phyloP scores from a whole-genome alignment of 148 eudicot genomes.

The Drosera capensis region DNA sequence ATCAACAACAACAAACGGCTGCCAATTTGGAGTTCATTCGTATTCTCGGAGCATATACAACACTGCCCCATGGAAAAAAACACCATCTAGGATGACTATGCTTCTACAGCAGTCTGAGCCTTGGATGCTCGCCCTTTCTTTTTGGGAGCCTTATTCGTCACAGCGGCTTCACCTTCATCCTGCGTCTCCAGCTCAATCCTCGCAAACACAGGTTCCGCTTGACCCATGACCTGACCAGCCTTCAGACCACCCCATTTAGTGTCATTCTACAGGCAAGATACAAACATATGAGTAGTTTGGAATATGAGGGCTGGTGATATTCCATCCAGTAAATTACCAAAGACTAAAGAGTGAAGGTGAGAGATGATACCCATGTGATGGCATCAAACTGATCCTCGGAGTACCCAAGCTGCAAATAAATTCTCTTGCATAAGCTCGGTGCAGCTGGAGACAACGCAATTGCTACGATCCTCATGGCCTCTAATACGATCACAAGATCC shows the following conservation, averaged over 20 bases:
- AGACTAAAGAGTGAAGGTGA: constrained; percentile 15
- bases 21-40: too few species aligned
- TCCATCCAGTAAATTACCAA: neutral
- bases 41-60: too few species aligned
- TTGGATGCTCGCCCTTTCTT: constrained; percentile 38
- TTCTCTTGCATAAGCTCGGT: constrained; percentile 61
- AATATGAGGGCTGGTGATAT: too few species aligned
- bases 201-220: constrained; percentile 69
- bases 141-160: constrained; percentile 35
- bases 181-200: constrained; percentile 43
- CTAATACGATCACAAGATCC: constrained; percentile 85
- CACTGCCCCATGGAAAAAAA: neutral
- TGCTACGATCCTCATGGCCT: constrained; percentile 80
- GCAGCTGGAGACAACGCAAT: constrained; percentile 72
- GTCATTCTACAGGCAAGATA: constrained; percentile 38
- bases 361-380: constrained; percentile 53
- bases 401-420: constrained; percentile 87
- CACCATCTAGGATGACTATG: constrained; percentile 6
- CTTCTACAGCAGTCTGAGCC: constrained; percentile 29
- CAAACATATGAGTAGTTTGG: too few species aligned
- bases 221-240: constrained; percentile 69
- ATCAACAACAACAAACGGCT: too few species aligned
- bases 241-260: constrained; percentile 93
- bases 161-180: constrained; percentile 12
- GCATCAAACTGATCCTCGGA: constrained; percentile 58